These are phyloP conservation scores for Fusarium transvaalense DNA, from an alignment of 2,329 filamentous ascomycete species.

Conservation along the genomic window DNA sequence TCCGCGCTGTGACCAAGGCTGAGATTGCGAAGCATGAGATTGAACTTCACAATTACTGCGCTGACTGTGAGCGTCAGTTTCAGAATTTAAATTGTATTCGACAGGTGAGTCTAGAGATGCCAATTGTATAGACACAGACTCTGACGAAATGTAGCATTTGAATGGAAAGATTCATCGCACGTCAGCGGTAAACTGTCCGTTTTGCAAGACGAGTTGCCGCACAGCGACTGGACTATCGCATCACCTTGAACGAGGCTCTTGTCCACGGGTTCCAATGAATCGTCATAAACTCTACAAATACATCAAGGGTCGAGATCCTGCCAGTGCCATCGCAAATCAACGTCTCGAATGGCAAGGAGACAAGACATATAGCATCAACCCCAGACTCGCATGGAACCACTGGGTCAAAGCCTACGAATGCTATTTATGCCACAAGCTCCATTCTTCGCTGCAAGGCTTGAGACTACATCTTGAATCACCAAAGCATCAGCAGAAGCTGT, in stretches of 20 bases:
- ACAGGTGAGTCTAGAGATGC: neutral
- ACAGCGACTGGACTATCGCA: conserved; percentile 67
- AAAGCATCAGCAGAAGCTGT: conserved; percentile 53
- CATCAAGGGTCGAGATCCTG: conserved; percentile 61
- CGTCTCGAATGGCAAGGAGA: conserved; percentile 59
- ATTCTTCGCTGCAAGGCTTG: conserved; percentile 53
- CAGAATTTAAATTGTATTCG: conserved; percentile 39
- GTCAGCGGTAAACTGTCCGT: conserved; percentile 60
- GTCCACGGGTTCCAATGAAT: conserved; percentile 61
- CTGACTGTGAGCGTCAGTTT: conserved; percentile 52
- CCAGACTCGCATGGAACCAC: conserved; percentile 59
- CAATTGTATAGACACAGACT: fast-evolving
- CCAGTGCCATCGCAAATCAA: conserved; percentile 63
- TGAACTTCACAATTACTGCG: conserved; percentile 51
- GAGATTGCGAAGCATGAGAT: conserved; percentile 48
- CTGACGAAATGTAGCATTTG: conserved; percentile 60
- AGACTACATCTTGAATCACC: conserved; percentile 68
- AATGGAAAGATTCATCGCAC: conserved; percentile 62
- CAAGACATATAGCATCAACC: conserved; percentile 53
- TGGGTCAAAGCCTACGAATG: conserved; percentile 46
- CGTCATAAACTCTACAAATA: conserved; percentile 62
- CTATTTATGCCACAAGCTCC: conserved; percentile 62
- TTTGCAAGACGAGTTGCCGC: conserved; percentile 61
- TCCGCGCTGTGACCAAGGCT: neutral
- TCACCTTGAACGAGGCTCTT: conserved; percentile 69